Evolutionary conservation across 768 basidiomycete species (phyloP).

Genomic region (Xerocomellus dryophilus): DNA sequence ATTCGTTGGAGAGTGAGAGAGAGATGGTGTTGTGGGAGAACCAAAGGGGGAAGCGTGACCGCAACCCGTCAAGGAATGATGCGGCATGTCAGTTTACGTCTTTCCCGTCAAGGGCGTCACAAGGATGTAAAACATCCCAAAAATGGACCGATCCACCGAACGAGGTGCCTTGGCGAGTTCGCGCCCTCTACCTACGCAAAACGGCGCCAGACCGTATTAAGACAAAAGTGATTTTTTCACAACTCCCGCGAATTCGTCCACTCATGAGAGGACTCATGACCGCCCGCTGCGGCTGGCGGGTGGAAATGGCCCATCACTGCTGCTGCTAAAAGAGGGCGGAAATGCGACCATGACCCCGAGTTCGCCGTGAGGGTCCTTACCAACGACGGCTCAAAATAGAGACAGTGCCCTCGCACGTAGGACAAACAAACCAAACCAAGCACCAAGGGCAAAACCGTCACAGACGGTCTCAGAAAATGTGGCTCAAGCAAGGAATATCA

Average conservation of each 20-base stretch:
- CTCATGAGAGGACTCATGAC: slow-evolving; percentile 10
- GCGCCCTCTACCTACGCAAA: slow-evolving; percentile 12
- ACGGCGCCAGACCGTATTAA: slow-evolving; percentile 10
- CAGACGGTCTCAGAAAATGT: slow-evolving; percentile 6
- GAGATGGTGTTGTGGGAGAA: background rate
- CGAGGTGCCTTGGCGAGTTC: slow-evolving; percentile 1
- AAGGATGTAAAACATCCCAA: slow-evolving; percentile 1
- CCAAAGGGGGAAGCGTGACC: slow-evolving; percentile 9
- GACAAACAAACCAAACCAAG: slow-evolving; percentile 3
- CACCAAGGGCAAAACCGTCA: slow-evolving; percentile 1
- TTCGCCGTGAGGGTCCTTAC: slow-evolving; percentile 6
- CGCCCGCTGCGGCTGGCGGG: slow-evolving; percentile 5
- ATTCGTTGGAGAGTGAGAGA: background rate
- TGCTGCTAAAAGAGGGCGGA: slow-evolving; percentile 12
- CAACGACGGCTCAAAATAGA: slow-evolving; percentile 5
- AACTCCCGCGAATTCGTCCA: slow-evolving; percentile 7
- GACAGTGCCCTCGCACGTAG: background rate
- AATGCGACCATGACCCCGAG: slow-evolving; percentile 9
- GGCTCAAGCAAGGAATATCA: background rate
- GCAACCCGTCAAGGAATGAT: slow-evolving; percentile 18
- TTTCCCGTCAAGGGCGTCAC: slow-evolving; percentile 12
- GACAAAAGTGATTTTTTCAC: slow-evolving; percentile 1
- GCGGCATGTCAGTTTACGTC: slow-evolving; percentile 28
- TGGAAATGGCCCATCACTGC: slow-evolving; percentile 1
- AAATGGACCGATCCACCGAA: slow-evolving; percentile 12